These are phyloP conservation scores for Aspergillus udagawae DNA, from an alignment of 2,329 filamentous ascomycete genomes.

Conservation along the genomic window DNA sequence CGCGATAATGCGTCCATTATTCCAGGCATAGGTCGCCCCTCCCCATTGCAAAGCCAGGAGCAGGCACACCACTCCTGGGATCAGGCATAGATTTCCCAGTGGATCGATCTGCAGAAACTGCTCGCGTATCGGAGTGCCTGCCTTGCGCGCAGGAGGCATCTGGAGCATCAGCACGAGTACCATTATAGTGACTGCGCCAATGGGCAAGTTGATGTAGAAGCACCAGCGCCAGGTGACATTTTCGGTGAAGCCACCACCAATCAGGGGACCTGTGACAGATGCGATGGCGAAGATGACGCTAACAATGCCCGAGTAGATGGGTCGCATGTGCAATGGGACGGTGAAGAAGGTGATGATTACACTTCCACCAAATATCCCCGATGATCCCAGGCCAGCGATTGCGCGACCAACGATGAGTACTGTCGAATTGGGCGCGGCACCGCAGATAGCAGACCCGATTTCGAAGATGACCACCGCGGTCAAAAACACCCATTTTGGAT, in stretches of 20 bases:
- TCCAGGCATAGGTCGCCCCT: constrained; percentile 13
- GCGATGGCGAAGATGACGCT: constrained; percentile 31
- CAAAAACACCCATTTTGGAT: constrained; percentile 35
- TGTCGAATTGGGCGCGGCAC: constrained; percentile 24
- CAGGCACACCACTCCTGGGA: constrained; percentile 35
- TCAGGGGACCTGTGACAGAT: constrained; percentile 27
- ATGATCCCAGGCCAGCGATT: constrained; percentile 27
- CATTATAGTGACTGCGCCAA: constrained; percentile 23
- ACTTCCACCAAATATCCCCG: constrained; percentile 30
- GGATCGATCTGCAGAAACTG: background rate
- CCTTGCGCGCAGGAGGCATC: background rate
- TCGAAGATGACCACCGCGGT: constrained; percentile 33
- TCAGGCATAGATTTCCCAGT: constrained; percentile 43
- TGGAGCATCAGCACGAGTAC: background rate
- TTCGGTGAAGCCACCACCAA: constrained; percentile 33
- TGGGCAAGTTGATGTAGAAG: constrained; percentile 51
- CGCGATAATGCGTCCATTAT: too few relatives aligned
- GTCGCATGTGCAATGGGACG: constrained; percentile 27
- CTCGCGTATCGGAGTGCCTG: background rate
- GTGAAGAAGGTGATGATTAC: constrained; percentile 30
- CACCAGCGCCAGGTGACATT: constrained; percentile 44
- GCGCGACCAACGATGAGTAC: constrained; percentile 34
- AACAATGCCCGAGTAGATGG: constrained; percentile 28
- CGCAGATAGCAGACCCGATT: constrained; percentile 32
- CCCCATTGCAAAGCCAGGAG: background rate